Conservation (phyloP, 2,329 filamentous ascomycete species). For the Paecilomyces niveus region DNA sequence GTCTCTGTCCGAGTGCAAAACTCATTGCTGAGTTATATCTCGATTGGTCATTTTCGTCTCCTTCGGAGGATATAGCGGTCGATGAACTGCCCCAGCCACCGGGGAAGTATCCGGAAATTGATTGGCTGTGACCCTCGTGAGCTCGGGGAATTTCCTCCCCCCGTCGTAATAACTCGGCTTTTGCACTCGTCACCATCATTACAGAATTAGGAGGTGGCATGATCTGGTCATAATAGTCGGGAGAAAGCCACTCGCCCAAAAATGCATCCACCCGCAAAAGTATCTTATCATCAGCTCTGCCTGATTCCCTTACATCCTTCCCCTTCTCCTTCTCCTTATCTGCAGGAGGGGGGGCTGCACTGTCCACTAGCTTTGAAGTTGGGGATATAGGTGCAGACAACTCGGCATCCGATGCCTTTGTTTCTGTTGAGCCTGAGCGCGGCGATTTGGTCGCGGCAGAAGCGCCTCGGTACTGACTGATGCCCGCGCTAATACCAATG, state of each 20-base stretch:
- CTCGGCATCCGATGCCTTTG: constrained; percentile 1
- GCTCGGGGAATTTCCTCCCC: constrained; percentile 55
- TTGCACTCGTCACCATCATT: constrained; percentile 82
- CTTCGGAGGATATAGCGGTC: constrained; percentile 13
- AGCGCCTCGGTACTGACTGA: constrained; percentile 45
- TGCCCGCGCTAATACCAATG: constrained; percentile 76
- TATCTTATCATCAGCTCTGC: constrained; percentile 4
- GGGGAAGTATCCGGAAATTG: constrained; percentile 43
- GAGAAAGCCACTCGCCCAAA: constrained; percentile 89
- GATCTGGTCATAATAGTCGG: constrained; percentile 88
- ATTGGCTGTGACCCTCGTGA: constrained; percentile 27
- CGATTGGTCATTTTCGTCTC: constrained; percentile 16
- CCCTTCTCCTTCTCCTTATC: not conserved
- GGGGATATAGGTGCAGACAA: constrained; percentile 19
- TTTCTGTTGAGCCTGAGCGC: not conserved
- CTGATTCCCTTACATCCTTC: not conserved
- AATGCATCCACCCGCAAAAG: constrained; percentile 79
- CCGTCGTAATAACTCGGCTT: constrained; percentile 73
- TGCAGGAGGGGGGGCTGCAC: no score
- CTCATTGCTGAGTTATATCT: constrained; percentile 27
- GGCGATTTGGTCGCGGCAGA: constrained; percentile 8
- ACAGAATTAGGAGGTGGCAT: constrained; percentile 79
- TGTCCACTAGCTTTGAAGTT: constrained; percentile 26
- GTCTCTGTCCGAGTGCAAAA: constrained; percentile 33
- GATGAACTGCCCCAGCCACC: constrained; percentile 48